Evolutionary conservation across 192 early-diverging fungal species (phyloP), one percentile per base, ranked within the genome.

Genomic region (Chytriomyces sp.): DNA sequence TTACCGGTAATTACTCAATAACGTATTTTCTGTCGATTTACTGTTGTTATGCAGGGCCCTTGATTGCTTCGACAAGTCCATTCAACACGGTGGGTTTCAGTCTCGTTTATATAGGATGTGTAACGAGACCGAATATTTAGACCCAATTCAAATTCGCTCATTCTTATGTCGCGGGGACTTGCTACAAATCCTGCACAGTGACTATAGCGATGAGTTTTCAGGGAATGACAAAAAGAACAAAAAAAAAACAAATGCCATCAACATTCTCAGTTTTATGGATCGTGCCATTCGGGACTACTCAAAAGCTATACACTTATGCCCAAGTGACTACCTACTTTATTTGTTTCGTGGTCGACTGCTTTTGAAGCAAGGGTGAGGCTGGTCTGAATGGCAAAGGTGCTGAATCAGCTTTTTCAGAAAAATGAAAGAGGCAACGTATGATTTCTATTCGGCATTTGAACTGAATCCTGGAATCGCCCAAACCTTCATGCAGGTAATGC

Each of bases 401-500:
- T 71, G 19, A 28, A n/a, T n/a, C 6, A 33, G 12, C 5, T 25
- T 36, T 56, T 26, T 56, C 22, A 82, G 78, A 8, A 41, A 63
- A 39, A 84, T 84, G 75, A 75, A 73, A 40, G 82, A 82, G 44
- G 77, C 85, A 22, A 87, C 81, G 5, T 67, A 77, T 49, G 82
- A 87, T 44, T 87, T 87, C 53, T 83, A 85, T 39, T 68, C 83
- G 4, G 85, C 85, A 0, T 87, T 87, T 77, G 85, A 84, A 39
- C 70, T 87, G 31, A 87, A 85, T 64, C 67, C 85, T 17, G 73
- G 78, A 14, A 87, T 87, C 37, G 85, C 85, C 7, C 82, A 87
- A 56, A 87, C 85, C 17, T 84, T 84, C 52, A 64, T 81, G 19
- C 84, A 85, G 73, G 81, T 82, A 59, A n/a, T n/a, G n/a, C n/a